Evolutionary conservation across 768 basidiomycete genomes (phyloP), one percentile per base, ranked within the genome.

Genomic region (Boletus rubroflammeus): DNA sequence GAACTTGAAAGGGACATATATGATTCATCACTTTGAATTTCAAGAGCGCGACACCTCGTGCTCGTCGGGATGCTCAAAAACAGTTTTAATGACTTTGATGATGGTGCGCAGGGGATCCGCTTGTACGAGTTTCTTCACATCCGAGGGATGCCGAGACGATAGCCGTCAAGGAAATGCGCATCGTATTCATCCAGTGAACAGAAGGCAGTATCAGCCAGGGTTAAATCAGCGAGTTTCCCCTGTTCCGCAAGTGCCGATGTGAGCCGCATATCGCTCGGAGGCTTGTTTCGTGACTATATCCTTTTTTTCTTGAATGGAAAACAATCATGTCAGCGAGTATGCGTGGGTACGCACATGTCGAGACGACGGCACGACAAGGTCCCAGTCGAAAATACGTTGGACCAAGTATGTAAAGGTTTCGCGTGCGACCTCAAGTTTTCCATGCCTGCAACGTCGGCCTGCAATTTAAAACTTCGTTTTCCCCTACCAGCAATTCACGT

Each of bases 21-120:
- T 48, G 50, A n/a, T 60, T 51, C 28, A 53, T 49, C 15, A 60
- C 41, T 3, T 42, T 14, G 10, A 60, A 61, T 25, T 14, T 29
- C 28, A 53, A 13, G 11, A 9, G 23, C 11, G 17, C 1, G 28
- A 31, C 7, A n/a, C 21, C 11, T 31, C 3, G 6, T 42, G 25
- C 6, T 47, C 46, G 38, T 54, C 58, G 5, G 28, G 39, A 52
- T 15, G 1, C 26, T 4, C 11, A 23, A 31, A 9, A 51, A 54
- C 6, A 60, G 28, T 3, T 44, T 49, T 14, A 7, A 53, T 41
- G n/a, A 23, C 31, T n/a, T 45, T 50, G 5, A 41, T 6, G 17
- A 46, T n/a, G 13, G 59, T 58, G 15, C 36, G 46, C 10, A 62
- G 23, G 6, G 44, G 32, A 14, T 29, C 59, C 5, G 19, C 40